Conservation (phyloP, 208 protist species). For the Leishmania major region DNA sequence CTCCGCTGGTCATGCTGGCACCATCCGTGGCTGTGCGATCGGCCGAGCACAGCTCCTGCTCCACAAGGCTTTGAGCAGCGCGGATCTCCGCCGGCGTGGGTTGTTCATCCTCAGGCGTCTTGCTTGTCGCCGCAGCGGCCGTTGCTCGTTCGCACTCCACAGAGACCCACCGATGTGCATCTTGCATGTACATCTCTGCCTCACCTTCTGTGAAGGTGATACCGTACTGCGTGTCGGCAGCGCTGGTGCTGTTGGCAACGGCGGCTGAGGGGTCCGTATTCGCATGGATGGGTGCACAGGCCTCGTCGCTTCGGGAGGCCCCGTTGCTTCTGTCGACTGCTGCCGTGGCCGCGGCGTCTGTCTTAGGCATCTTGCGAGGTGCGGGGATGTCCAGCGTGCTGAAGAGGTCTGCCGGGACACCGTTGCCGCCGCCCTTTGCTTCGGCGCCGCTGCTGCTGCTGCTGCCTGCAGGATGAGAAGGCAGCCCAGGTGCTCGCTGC, state of each 20-base stretch:
- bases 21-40: background rate
- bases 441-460: background rate
- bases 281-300: background rate
- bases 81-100: background rate
- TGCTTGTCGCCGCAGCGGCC: background rate
- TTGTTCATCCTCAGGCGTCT: background rate
- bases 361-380: constrained; percentile 19
- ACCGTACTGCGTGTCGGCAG: background rate
- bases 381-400: constrained; percentile 13
- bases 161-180: constrained; percentile 25
- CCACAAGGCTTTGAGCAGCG: constrained; percentile 9
- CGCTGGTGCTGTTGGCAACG: background rate
- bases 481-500: background rate
- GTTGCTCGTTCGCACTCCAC: constrained; percentile 27
- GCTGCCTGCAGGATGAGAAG: background rate
- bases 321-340: background rate
- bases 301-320: background rate
- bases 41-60: constrained; percentile 7
- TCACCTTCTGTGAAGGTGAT: constrained; percentile 5
- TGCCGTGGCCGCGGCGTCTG: constrained; percentile 1
- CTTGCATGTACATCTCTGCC: constrained; percentile 11
- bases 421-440: constrained; percentile 1
- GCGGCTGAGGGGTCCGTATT: background rate
- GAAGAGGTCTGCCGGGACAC: constrained; percentile 14
- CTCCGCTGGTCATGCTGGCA: background rate